phyloP scores from a whole-genome alignment of 129 eudicot species.

The Ambrosia artemisiifolia region DNA sequence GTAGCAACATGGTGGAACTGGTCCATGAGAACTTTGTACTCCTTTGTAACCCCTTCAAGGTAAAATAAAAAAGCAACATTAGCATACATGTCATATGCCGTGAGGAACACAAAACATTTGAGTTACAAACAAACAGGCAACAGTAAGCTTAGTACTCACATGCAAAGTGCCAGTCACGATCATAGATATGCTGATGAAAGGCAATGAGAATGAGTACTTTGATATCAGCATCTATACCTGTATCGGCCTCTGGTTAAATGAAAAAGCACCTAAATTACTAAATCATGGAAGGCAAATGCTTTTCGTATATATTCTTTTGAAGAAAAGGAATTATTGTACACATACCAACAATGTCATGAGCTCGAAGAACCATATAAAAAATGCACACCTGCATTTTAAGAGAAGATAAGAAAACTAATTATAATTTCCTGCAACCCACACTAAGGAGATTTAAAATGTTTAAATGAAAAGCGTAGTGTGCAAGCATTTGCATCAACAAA shows the following conservation, averaged over 20 bases:
- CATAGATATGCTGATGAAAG: slow-evolving; percentile 83
- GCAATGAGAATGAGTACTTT: slow-evolving; percentile 89
- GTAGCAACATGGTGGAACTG: slow-evolving; percentile 88
- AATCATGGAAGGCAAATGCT: neutral
- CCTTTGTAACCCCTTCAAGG: slow-evolving; percentile 81
- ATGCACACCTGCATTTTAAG: slow-evolving; percentile 68
- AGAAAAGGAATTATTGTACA: neutral
- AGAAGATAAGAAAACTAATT: neutral
- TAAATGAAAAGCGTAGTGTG: too few relatives aligned
- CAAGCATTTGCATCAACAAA: neutral
- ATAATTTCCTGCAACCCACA: neutral
- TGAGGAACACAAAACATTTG: neutral
- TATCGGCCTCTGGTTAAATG: slow-evolving; percentile 80
- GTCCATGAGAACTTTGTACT: slow-evolving; percentile 96
- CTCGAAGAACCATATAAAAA: slow-evolving; percentile 96
- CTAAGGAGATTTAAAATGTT: neutral
- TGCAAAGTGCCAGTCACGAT: slow-evolving; percentile 90
- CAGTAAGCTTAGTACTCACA: slow-evolving; percentile 74
- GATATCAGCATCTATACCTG: slow-evolving; percentile 76
- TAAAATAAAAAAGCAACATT: slow-evolving; percentile 6
- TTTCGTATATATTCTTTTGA: neutral
- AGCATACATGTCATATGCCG: neutral
- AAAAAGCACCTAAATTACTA: slow-evolving; percentile 12
- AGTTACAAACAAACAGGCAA: neutral
- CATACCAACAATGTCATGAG: slow-evolving; percentile 98